A percentile compares a stretch with the other conserved stretches of the same genome.
Evolutionary conservation across 305 asterid species (phyloP).

Genomic region (Ilex paraguariensis): DNA sequence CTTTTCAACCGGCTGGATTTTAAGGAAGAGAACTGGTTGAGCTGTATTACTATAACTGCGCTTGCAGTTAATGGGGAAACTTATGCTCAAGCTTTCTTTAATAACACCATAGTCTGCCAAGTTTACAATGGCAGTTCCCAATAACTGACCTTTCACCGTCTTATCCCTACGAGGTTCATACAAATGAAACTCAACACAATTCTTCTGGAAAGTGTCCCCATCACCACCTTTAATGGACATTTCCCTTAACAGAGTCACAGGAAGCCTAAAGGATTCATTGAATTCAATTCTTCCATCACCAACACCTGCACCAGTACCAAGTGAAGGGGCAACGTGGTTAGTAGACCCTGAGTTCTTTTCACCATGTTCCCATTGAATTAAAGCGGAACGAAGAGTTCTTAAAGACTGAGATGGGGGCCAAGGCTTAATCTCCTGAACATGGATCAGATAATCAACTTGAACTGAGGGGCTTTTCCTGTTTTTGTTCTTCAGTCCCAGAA

Average conservation of each 20-base stretch:
- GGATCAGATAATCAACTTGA: conserved; percentile 55
- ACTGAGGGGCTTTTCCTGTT: conserved; percentile 44
- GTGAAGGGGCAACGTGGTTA: conserved; percentile 58
- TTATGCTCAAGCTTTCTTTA: conserved; percentile 41
- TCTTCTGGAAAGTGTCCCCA: conserved; percentile 56
- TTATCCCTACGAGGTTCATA: conserved; percentile 72
- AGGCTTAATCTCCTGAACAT: conserved; percentile 68
- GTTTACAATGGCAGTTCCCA: conserved; percentile 71
- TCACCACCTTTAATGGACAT: conserved; percentile 38
- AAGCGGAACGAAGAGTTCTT: conserved; percentile 44
- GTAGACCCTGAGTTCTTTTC: conserved; percentile 56
- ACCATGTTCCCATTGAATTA: conserved; percentile 84
- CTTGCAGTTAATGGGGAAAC: conserved; percentile 60
- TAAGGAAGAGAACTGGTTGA: conserved; percentile 61
- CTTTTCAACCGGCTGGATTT: conserved; percentile 49
- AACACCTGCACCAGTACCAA: conserved; percentile 42
- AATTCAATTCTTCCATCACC: conserved; percentile 58
- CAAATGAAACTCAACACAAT: conserved; percentile 64
- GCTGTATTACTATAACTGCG: conserved; percentile 63
- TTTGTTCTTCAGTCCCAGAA: conserved; percentile 57
- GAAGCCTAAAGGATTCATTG: conserved; percentile 56
- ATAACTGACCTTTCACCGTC: conserved; percentile 59
- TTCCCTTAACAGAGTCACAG: conserved; percentile 44
- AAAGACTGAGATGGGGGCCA: conserved; percentile 91
- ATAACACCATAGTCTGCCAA: conserved; percentile 62